Base-by-base conservation (phyloP, 1,284 basidiomycete genomes). In the Cutaneotrichosporon sp. region DNA sequence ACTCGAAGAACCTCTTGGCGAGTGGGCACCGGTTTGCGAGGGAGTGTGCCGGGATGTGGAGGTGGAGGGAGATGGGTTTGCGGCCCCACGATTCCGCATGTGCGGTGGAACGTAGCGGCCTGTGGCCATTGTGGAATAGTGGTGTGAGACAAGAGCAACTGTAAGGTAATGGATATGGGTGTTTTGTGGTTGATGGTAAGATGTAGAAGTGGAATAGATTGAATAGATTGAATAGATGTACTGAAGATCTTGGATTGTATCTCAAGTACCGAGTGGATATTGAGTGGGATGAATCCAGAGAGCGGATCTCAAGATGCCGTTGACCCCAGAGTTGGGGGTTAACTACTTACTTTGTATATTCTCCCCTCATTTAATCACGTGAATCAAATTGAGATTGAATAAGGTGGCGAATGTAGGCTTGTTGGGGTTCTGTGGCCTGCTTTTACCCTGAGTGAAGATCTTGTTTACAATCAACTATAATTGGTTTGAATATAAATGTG, bases 71-170 rank as follows among this genome's bases (percentile, higher is more conserved):
- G 46, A 18, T 16, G 18, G n/a, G n/a, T n/a, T n/a, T n/a, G n/a
- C 38, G 10, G 55, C 5, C n/a, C 68, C 52, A 38, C 70, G 62
- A 57, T 74, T 73, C 18, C 75, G 70, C 31, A 77, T 55, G 57
- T 75, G 74, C 0, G 75, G 75, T 16, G 75, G 75, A 4, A 77
- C 71, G 60, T 77, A 77, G n/a, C 65, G 65, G 14, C 66, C 67
- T 30, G 63, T 61, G n/a, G 42, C 40, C 56, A 61, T 61, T 9
- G 58, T 60, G 34, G 42, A 13, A 16, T n/a, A 18, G 42, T 4
- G 16, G 7, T n/a, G 42, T 16, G 26, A 8, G 18, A 9, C 6
- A n/a, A n/a, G 42, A 46, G 42, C 14, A 46, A 46, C 16, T 2
- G 42, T 18, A 46, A 18, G 18, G 18, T n/a, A n/a, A 5, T 18